Evolutionary conservation across 1,284 basidiomycete species (phyloP).

Genomic region (Salmacisia buchloeana): DNA sequence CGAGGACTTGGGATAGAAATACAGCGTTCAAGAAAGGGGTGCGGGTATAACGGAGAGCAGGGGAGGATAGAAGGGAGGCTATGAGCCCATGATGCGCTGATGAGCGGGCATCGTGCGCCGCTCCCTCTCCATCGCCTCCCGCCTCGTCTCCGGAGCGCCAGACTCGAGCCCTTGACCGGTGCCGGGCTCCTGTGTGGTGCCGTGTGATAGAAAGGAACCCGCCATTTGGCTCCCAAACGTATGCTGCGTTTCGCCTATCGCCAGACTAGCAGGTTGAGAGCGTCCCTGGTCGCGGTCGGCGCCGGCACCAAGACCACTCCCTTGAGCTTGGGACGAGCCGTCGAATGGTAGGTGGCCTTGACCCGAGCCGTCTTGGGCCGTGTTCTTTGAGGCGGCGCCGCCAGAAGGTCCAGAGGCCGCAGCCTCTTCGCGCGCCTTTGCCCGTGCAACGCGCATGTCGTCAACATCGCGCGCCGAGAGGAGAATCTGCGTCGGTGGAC

Average conservation of each 20-base stretch:
- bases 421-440: not conserved
- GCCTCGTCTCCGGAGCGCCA: slow-evolving; percentile 2
- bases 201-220: too few species aligned
- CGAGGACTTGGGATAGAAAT: too few species aligned
- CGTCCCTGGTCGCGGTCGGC: too few species aligned
- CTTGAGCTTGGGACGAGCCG: too few species aligned
- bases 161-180: too few species aligned
- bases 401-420: too few species aligned
- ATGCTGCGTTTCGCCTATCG: not conserved
- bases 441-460: not conserved
- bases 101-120: not conserved
- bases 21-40: not conserved
- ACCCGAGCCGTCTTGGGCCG: too few species aligned
- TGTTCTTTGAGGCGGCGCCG: too few species aligned
- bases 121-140: not conserved
- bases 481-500: not conserved
- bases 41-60: not conserved
- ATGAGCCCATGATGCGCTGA: not conserved
- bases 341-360: too few species aligned
- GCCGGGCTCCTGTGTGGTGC: not conserved
- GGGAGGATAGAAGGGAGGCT: not conserved
- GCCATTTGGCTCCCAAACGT: not conserved
- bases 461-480: not conserved
- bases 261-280: too few species aligned
- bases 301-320: too few species aligned